Evolutionary conservation across 2,329 filamentous ascomycete genomes (phyloP), one percentile per base, ranked within the genome.

Genomic region (Ophiocordyceps robertsii): DNA sequence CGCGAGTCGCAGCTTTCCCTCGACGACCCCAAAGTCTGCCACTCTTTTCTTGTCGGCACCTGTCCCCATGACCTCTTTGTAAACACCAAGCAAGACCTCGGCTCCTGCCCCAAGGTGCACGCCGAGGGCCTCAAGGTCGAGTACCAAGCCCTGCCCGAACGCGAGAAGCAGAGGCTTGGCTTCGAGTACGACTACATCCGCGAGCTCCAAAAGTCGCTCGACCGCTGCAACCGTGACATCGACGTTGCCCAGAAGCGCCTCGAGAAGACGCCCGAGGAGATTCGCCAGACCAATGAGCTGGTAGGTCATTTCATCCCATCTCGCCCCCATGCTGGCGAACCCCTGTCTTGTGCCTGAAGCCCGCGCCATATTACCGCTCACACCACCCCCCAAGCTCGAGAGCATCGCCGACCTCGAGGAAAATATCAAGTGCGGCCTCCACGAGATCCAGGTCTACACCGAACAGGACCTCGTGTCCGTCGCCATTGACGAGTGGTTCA

Each of bases 51-150:
- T 40, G 88, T 78, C 48, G 92, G 92, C 54, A 93, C 86, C 45
- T 98, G 92, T 62, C 92, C 92, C 1, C 90, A 96, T 70, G 92
- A 98, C 60, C 86, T 98, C 57, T 98, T 98, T 74, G 98, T 90
- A 51, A 98, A 98, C 67, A 98, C 92, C 38, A 96, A 95, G 69
- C 89, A 96, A 45, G 92, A 98, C 61, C 76, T 96, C 30, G 92
- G 92, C 3, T 76, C 80, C 1, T 98, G 92, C 58, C 77, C 85
- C 40, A 92, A 90, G 60, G 75, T 90, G 24, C 92, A 98, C 66
- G 84, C 79, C 39, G 89, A 95, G 60, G 78, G 80, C 12, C 73
- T 96, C 50, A 95, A 95, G 64, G 70, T 80, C 39, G 89, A 98
- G 60, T 98, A 92, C 62, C 84, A 93, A 52, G 72, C 68, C 1